These are phyloP conservation scores for Picochlorum sp. DNA, from an alignment of 139 green algal species.

Conservation along the genomic window DNA sequence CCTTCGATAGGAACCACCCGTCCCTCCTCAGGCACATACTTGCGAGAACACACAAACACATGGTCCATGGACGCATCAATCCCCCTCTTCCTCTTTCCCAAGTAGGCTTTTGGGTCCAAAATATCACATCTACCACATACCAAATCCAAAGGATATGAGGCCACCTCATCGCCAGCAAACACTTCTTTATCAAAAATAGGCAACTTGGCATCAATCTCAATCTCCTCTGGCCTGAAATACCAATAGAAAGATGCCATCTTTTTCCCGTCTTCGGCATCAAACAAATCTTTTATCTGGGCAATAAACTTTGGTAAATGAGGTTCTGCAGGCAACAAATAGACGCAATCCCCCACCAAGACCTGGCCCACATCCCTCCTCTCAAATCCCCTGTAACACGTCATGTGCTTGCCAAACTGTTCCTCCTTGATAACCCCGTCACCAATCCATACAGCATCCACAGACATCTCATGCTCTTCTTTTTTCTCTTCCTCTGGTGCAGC, in stretches of 20 bases:
- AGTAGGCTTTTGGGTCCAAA: not conserved
- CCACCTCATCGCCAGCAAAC: conserved; percentile 22
- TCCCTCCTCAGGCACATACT: conserved; percentile 22
- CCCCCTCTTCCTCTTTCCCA: not conserved
- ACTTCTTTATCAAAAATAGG: conserved; percentile 14
- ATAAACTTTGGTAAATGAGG: conserved; percentile 7
- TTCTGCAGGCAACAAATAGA: conserved; percentile 20
- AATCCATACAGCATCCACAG: no score
- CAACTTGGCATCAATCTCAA: conserved; percentile 9
- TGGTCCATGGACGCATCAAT: conserved; percentile 5
- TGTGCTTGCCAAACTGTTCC: no score
- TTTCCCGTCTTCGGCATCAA: not conserved
- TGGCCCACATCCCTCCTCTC: not conserved
- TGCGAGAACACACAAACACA: conserved; percentile 23
- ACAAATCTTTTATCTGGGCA: conserved; percentile 7
- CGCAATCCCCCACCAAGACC: conserved; percentile 6
- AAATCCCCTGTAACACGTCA: no score
- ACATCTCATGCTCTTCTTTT: no score
- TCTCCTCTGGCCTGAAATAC: conserved; percentile 20
- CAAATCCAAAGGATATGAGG: conserved; percentile 13
- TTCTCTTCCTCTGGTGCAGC: no score
- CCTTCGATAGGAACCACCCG: conserved; percentile 18
- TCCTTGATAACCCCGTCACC: no score
- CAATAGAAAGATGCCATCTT: conserved; percentile 11
- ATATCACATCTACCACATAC: conserved; percentile 23